Evolutionary conservation across 2,329 filamentous ascomycete species (phyloP).

Genomic region (Magnaporthiopsis poae): DNA sequence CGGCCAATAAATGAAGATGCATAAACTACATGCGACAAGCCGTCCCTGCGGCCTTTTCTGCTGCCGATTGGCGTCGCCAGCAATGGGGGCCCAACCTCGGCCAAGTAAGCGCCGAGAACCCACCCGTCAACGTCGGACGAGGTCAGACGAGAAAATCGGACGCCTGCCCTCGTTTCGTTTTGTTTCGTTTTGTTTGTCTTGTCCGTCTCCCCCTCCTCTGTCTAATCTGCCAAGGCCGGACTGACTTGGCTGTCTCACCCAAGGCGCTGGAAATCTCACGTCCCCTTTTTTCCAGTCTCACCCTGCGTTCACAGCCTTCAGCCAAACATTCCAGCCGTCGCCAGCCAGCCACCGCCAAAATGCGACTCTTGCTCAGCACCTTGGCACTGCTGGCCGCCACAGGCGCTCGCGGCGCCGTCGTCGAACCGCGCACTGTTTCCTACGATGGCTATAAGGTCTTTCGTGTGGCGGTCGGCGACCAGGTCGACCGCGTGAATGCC

Average conservation of each 20-base stretch:
- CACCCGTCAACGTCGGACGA: background rate
- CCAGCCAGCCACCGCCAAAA: background rate
- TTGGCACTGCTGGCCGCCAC: background rate
- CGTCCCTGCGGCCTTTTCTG: too few species aligned
- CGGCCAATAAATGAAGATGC: too few species aligned
- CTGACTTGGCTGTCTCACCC: too few species aligned
- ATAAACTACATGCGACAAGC: too few species aligned
- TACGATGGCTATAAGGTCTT: slow-evolving; percentile 38
- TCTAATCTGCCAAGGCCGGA: too few species aligned
- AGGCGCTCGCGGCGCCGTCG: background rate
- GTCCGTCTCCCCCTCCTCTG: background rate
- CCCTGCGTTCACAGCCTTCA: background rate
- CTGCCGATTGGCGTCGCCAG: too few species aligned
- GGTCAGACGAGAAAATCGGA: background rate
- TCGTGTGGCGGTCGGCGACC: slow-evolving; percentile 28
- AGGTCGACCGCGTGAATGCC: slow-evolving; percentile 22
- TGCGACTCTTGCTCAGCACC: background rate
- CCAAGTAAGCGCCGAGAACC: too few species aligned
- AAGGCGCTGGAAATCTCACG: too few species aligned
- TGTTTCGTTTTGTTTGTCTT: background rate
- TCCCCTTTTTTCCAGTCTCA: too few species aligned
- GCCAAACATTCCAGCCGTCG: background rate
- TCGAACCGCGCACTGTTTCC: slow-evolving; percentile 17
- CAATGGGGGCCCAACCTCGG: too few species aligned
- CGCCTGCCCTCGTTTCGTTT: background rate